Evolutionary conservation across 2,329 filamentous ascomycete species (phyloP).

Genomic region (Dryadomyces quercus-mongolicae): DNA sequence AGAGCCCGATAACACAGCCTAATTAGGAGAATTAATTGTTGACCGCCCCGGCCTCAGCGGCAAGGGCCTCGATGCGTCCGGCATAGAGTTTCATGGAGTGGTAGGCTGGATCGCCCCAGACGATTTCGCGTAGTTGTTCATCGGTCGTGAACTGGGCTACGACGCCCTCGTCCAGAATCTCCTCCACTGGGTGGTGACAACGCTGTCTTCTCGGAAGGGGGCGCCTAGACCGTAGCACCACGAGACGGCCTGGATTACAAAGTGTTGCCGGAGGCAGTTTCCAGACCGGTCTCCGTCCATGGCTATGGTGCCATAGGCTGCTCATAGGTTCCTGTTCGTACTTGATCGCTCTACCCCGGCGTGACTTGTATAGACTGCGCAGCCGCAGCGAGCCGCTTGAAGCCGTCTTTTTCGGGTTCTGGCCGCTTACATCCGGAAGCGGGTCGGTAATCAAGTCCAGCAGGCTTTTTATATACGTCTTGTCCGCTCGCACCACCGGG

Average conservation of each 20-base stretch:
- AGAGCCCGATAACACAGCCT: neutral
- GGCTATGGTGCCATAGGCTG: neutral
- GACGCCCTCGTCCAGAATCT: conserved; percentile 45
- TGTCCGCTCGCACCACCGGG: conserved; percentile 65
- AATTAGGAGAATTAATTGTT: neutral
- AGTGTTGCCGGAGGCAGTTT: conserved; percentile 52
- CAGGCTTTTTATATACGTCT: conserved; percentile 59
- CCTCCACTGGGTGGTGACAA: conserved; percentile 34
- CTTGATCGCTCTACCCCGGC: conserved; percentile 15
- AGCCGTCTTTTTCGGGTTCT: neutral
- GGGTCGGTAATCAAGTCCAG: conserved; percentile 58
- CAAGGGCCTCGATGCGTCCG: conserved; percentile 57
- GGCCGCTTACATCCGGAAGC: neutral
- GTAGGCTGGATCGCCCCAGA: conserved; percentile 73
- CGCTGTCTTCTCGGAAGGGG: conserved; percentile 20
- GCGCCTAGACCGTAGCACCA: conserved; percentile 49
- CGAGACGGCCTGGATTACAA: conserved; percentile 56
- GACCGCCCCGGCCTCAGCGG: conserved; percentile 47
- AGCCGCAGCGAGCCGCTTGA: no score
- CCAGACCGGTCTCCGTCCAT: conserved; percentile 37
- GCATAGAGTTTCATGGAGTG: conserved; percentile 74
- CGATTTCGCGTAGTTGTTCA: conserved; percentile 51
- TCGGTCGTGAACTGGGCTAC: conserved; percentile 59
- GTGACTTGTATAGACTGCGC: conserved; percentile 10
- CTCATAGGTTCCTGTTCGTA: conserved; percentile 3